Evolutionary conservation across 768 basidiomycete genomes (phyloP), one percentile per base, ranked within the genome.

Genomic region (Tulasnella sp.): DNA sequence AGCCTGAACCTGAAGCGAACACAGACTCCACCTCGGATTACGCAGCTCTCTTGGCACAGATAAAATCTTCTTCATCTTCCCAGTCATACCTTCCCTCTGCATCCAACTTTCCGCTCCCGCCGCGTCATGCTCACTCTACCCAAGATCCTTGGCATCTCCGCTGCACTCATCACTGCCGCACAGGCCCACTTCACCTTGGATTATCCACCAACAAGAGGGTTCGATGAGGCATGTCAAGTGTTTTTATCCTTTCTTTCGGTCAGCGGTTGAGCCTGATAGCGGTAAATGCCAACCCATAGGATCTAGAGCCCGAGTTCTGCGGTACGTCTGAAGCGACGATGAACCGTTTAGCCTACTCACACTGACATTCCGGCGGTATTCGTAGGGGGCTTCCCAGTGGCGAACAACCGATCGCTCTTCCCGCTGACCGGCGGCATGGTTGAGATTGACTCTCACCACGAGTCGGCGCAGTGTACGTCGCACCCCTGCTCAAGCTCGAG

Each of bases 141-240:
- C 46, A 48, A 57, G n/a, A 29, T 51, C 37, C 48, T 51, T 32
- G 51, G 15, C 37, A 35, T 77, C 29, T 75, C 51, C 51, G 18
- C 51, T 6, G 51, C 37, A 39, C 29, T 69, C 69, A 83, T 88
- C 32, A 84, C 85, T 18, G 81, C 87, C 44, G 90, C 86, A 40
- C 85, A 85, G 71, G 93, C 93, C 10, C 94, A 96, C 84, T 96
- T 95, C 85, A 91, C 92, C 80, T 86, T 95, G 61, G 88, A 91
- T 81, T 95, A 89, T 83, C 95, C 94, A 23, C 80, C 86, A 0
- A 90, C 93, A 15, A 87, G 94, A 70, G 95, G 94, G 1, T 95
- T 96, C 82, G 87, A 87, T 75, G 87, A 90, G 77, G 84, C 83
- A 39, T 73, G 81, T 46, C 82, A 82, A 57, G 79, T 79, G 39